A percentile compares a stretch with the other conserved stretches of the same genome.
These are phyloP conservation scores for Carnegiea gigantea DNA, from an alignment of 179 eudicot species.

Conservation along the genomic window DNA sequence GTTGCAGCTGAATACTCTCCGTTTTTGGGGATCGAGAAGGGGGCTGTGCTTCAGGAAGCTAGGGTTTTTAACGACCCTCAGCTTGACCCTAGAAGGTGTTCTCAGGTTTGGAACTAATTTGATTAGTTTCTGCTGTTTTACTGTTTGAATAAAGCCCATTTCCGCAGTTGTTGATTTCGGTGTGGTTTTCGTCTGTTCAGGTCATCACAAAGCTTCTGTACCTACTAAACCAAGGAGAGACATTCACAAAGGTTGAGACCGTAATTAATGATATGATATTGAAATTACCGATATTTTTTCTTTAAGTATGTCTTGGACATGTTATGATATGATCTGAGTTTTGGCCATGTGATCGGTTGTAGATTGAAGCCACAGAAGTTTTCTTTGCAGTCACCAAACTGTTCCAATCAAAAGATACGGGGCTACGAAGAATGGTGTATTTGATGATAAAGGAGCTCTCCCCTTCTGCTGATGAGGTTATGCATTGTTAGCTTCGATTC, in stretches of 20 bases:
- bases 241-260: conserved; percentile 77
- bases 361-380: conserved; percentile 93
- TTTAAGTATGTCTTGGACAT: not conserved
- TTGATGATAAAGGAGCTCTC: conserved; percentile 94
- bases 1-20: conserved; percentile 80
- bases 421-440: conserved; percentile 93
- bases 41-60: conserved; percentile 95
- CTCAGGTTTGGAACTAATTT: conserved; percentile 58
- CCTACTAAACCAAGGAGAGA: conserved; percentile 88
- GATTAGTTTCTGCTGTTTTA: conserved; percentile 1
- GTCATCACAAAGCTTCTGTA: conserved; percentile 87
- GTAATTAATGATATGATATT: not conserved
- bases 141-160: not conserved
- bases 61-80: conserved; percentile 93
- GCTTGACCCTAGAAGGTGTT: conserved; percentile 89
- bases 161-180: not conserved
- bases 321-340: not conserved
- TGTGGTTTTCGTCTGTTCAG: conserved; percentile 36
- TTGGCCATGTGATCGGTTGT: conserved; percentile 20
- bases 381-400: conserved; percentile 87
- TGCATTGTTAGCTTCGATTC: conserved; percentile 9
- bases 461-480: conserved; percentile 91
- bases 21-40: conserved; percentile 84
- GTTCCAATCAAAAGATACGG: conserved; percentile 77
- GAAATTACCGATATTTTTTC: not conserved